Evolutionary conservation across 2,329 filamentous ascomycete genomes (phyloP).

Genomic region (Neocucurbitaria cava): DNA sequence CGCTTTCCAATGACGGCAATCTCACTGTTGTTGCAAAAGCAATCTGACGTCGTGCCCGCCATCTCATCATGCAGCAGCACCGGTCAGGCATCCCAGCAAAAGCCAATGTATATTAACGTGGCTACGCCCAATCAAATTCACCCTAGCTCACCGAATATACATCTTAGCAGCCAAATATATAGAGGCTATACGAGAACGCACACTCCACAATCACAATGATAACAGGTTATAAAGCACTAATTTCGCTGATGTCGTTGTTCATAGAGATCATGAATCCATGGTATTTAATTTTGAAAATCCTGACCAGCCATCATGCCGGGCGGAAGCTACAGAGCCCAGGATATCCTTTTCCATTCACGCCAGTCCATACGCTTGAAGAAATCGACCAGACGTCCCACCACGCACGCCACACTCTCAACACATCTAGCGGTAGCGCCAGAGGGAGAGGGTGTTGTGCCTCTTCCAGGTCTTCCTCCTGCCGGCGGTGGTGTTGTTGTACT

Average conservation of each 20-base stretch:
- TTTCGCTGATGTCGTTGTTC: conserved; percentile 3
- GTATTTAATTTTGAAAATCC: conserved; percentile 42
- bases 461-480: conserved; percentile 99
- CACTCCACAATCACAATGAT: not conserved
- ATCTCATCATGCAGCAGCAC: conserved; percentile 14
- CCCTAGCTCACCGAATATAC: not conserved
- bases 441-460: conserved; percentile 98
- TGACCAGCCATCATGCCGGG: conserved; percentile 27
- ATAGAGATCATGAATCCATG: conserved; percentile 41
- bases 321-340: conserved; percentile 42
- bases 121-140: conserved; percentile 4
- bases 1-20: not conserved
- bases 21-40: conserved; percentile 1
- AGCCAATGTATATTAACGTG: conserved; percentile 3
- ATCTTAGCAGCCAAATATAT: not conserved
- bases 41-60: conserved; percentile 21
- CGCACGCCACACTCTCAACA: conserved; percentile 34
- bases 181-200: not conserved
- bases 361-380: conserved; percentile 41
- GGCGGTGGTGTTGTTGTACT: conserved; percentile 97
- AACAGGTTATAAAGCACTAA: not conserved
- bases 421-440: conserved; percentile 93
- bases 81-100: conserved; percentile 16
- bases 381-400: conserved; percentile 42
- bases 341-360: conserved; percentile 45